These are phyloP conservation scores for Malania oleifera DNA, from an alignment of 164 flowering plant genomes.

Conservation along the genomic window DNA sequence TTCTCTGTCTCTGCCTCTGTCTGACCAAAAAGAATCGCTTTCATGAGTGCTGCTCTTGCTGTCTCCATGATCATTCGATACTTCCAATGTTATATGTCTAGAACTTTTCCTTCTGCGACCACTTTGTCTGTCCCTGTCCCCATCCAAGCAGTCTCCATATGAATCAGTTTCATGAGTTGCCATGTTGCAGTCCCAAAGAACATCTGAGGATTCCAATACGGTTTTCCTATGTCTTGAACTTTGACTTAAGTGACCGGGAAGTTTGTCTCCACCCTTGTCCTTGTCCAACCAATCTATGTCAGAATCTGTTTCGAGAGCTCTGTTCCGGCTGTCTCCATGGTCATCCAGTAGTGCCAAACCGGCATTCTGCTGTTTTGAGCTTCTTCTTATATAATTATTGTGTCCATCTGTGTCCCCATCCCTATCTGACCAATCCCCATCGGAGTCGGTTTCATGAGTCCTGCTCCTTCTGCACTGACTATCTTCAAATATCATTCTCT, in stretches of 20 bases:
- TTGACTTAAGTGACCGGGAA: neutral
- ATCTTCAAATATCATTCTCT: conserved; percentile 9
- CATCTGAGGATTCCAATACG: neutral
- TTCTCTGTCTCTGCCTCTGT: neutral
- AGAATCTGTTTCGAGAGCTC: neutral
- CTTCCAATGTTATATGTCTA: neutral
- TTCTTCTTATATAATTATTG: conserved; percentile 4
- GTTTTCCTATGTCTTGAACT: neutral
- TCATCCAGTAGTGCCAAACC: neutral
- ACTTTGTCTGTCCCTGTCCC: neutral
- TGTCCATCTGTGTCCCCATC: conserved; percentile 9
- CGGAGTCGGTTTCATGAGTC: conserved; percentile 15
- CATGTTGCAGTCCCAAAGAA: neutral
- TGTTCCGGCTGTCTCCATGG: neutral
- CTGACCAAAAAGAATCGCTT: neutral
- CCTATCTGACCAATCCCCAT: conserved; percentile 13
- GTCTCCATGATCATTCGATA: neutral
- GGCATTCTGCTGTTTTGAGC: conserved; percentile 4
- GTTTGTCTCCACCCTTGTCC: neutral
- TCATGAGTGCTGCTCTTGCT: neutral
- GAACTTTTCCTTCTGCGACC: neutral
- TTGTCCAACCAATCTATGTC: neutral
- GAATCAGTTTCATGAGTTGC: neutral
- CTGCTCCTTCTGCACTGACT: conserved; percentile 1
- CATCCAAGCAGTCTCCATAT: neutral